phyloP scores from a whole-genome alignment of 305 asterid genomes.

The Withania somnifera region DNA sequence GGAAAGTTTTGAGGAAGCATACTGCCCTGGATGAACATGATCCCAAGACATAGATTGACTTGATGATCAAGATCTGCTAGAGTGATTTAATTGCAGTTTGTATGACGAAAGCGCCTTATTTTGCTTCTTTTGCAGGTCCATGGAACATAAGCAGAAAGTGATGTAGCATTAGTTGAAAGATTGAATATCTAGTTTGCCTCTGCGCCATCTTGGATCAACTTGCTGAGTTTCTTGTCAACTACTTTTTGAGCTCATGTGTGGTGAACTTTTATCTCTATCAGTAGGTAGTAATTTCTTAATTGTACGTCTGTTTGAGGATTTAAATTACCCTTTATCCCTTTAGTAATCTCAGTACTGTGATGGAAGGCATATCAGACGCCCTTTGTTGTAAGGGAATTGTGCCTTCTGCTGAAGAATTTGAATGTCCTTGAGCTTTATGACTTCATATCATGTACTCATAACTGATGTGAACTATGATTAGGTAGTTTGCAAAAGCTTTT shows the following conservation, averaged over 20 bases:
- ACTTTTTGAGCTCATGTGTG: constrained; percentile 46
- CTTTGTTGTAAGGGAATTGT: neutral
- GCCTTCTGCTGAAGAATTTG: neutral
- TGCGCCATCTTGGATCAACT: constrained; percentile 27
- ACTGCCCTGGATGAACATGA: constrained; percentile 11
- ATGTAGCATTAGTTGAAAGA: constrained; percentile 34
- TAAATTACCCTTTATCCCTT: constrained; percentile 6
- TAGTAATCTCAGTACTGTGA: constrained; percentile 15
- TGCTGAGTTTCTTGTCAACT: constrained; percentile 47
- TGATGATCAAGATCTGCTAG: constrained; percentile 20
- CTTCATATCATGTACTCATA: neutral
- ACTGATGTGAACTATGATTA: neutral
- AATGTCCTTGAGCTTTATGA: neutral
- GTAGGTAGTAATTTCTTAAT: constrained; percentile 46
- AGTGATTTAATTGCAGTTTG: constrained; percentile 25
- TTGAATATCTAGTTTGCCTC: constrained; percentile 23
- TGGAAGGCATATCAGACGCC: neutral
- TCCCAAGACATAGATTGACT: constrained; percentile 15
- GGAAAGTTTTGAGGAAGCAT: constrained; percentile 4
- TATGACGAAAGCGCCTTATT: constrained; percentile 28
- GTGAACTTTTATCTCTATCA: constrained; percentile 44
- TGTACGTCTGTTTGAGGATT: constrained; percentile 15
- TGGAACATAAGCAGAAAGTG: constrained; percentile 20
- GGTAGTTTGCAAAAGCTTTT: neutral
- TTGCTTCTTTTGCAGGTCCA: constrained; percentile 73